phyloP scores from a whole-genome alignment of 2,329 filamentous ascomycete genomes.

The Aspergillus ustus region DNA sequence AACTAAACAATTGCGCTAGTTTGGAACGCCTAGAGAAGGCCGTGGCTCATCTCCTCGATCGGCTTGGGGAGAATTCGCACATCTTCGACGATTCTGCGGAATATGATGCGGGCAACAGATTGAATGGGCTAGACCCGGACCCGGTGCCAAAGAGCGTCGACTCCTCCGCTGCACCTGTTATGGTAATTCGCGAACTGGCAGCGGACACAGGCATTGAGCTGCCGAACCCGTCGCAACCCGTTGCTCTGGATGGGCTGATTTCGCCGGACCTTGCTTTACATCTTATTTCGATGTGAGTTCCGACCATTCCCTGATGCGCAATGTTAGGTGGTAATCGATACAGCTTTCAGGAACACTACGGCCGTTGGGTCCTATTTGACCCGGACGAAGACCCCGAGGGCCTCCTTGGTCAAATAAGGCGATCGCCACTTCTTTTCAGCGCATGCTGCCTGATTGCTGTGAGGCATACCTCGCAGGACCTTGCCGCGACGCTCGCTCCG shows the following conservation, averaged over 20 bases:
- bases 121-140: not conserved
- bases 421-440: conserved; percentile 45
- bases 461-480: conserved; percentile 46
- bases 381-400: conserved; percentile 29
- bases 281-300: conserved; percentile 7
- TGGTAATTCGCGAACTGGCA: conserved; percentile 13
- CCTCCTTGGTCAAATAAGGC: conserved; percentile 39
- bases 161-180: conserved; percentile 9
- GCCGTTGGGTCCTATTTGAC: conserved; percentile 48
- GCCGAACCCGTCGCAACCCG: not conserved
- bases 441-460: conserved; percentile 49
- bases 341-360: conserved; percentile 48
- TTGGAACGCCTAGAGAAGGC: conserved; percentile 11
- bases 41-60: conserved; percentile 6
- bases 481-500: conserved; percentile 43
- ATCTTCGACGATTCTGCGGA: not conserved
- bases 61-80: conserved; percentile 11
- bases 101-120: not conserved
- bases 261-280: not conserved
- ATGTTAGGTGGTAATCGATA: not conserved
- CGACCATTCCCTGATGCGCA: too few relatives aligned
- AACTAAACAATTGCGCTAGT: not conserved
- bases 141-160: not conserved
- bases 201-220: conserved; percentile 11
- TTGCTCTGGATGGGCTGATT: conserved; percentile 1